Evolutionary conservation across 352 stramenopile species (phyloP), one percentile per base, ranked within the genome.

Genomic region (Globisporangium mamillatum): DNA sequence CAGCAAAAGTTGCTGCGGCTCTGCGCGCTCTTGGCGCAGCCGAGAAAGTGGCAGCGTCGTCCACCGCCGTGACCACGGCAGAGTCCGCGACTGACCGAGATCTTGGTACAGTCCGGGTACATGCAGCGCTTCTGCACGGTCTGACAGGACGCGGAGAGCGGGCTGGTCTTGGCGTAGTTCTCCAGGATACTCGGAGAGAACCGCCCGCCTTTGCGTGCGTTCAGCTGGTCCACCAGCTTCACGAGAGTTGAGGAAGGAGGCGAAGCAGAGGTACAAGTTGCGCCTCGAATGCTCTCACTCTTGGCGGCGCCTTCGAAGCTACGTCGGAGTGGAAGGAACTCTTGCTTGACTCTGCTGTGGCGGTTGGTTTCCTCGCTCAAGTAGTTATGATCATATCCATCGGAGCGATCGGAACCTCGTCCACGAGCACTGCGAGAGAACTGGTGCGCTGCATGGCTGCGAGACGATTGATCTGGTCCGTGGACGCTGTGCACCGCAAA

Each of bases 1-100:
- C 80, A 88, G 71, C 83, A 93, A 57, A 86, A 91, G 63, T 79
- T 80, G 66, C 81, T 89, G 5, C 80, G 76, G 60, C 82, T 90
- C 69, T 90, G 81, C 9, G 85, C 83, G 60, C 83, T 89, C 72
- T 91, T 91, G 7, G 80, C 78, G 61, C 83, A 93, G 3, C 70
- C 74, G 4, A 71, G 65, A 56, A 86, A 80, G 60, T 90, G 78
- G 67, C 85, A 93, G 12, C 85, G 81, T 38, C 84, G 82, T 0
- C 85, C 85, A 9, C 85, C 83, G 22, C 85, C 85, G 54, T 93
- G 85, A 9, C 81, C 80, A 27, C 84, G 80, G 60, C 85, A 93
- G 7, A 89, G 73, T 4, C 85, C 81, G 56, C 83, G 76, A 27
- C 80, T 90, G 2, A 91, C 79, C 0, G 85, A 84, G 66, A 88